A percentile compares a stretch with the other conserved stretches of the same genome.
phyloP scores from a whole-genome alignment of 2,329 filamentous ascomycete species.

The Cytospora mali region DNA sequence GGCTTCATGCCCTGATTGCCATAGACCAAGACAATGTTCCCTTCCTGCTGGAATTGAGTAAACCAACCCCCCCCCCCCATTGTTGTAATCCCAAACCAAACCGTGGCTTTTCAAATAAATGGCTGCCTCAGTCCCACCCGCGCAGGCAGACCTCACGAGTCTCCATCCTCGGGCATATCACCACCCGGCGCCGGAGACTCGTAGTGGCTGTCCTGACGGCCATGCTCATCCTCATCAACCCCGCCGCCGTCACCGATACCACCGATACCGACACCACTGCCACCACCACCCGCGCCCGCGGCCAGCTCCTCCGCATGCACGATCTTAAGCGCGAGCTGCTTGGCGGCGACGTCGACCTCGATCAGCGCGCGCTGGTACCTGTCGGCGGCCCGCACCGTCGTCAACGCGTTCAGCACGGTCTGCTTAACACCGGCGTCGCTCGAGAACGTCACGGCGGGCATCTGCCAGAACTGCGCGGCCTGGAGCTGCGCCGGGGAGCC shows the following conservation, averaged over 20 bases:
- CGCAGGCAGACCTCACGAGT: neutral
- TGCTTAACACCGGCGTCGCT: conserved; percentile 45
- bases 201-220: conserved; percentile 8
- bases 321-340: conserved; percentile 57
- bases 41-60: neutral
- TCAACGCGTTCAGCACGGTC: conserved; percentile 50
- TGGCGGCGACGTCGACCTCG: conserved; percentile 56
- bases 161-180: conserved; percentile 12
- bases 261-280: conserved; percentile 31
- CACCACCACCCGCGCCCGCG: conserved; percentile 31
- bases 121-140: neutral
- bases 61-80: too few species aligned
- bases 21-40: neutral
- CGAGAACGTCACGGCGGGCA: conserved; percentile 28
- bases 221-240: conserved; percentile 3
- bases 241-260: conserved; percentile 11
- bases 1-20: neutral
- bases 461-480: conserved; percentile 28
- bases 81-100: too few species aligned
- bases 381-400: conserved; percentile 47
- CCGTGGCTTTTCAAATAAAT: too few species aligned
- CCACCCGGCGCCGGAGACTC: conserved; percentile 22
- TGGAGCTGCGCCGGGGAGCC: conserved; percentile 28
- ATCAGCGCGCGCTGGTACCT: conserved; percentile 50
- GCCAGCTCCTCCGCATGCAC: conserved; percentile 52